These are phyloP conservation scores for Camellia oleifera DNA, from an alignment of 179 eudicot genomes.

Conservation along the genomic window DNA sequence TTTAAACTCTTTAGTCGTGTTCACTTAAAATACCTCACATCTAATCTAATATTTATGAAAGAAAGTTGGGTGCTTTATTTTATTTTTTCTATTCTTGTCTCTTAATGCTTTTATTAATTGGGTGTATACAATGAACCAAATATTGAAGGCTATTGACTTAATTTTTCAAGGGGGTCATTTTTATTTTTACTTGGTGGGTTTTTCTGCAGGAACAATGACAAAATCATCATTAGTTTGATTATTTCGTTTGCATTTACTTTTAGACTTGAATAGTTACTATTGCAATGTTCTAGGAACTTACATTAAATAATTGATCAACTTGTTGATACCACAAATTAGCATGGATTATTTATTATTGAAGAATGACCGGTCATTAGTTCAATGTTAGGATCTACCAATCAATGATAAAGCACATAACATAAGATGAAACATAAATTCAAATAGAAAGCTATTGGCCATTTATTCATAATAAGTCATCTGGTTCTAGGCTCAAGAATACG, in stretches of 20 bases:
- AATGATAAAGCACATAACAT: not conserved
- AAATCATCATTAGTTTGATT: not conserved
- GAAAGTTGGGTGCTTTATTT: not conserved
- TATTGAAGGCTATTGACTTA: no score
- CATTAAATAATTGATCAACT: not conserved
- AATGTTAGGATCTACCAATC: not conserved
- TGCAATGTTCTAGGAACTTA: not conserved
- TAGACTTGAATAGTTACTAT: not conserved
- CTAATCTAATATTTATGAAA: no score
- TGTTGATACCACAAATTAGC: not conserved
- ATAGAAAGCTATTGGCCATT: not conserved
- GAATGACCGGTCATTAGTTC: slow-evolving; percentile 1
- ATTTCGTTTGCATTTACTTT: no score
- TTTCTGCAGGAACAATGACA: not conserved
- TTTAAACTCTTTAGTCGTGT: not conserved
- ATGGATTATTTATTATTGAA: not conserved
- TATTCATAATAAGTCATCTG: not conserved
- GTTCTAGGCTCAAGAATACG: not conserved
- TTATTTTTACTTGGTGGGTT: not conserved
- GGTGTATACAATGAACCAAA: no score
- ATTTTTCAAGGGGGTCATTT: not conserved
- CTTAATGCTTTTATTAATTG: no score
- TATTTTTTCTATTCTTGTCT: no score
- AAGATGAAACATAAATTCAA: not conserved
- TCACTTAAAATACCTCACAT: not conserved